Evolutionary conservation across 768 basidiomycete species (phyloP), one percentile per base, ranked within the genome.

Genomic region (Galerina marginata): DNA sequence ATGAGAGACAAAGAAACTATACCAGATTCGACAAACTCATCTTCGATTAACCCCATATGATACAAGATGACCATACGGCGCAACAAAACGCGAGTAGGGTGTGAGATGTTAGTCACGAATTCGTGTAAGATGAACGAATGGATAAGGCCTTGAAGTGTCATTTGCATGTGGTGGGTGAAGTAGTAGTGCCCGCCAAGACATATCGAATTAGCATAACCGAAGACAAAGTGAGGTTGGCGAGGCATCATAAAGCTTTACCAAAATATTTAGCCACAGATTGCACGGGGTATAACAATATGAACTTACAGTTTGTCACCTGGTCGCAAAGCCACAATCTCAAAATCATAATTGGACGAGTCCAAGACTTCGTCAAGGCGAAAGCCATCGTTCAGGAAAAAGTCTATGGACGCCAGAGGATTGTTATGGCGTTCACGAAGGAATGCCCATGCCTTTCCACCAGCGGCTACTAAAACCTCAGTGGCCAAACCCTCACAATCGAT

Each of bases 51-150:
- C 9, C 45, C 61, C n/a, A 39, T 25, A 15, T 59, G 51, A 36
- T 50, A 67, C 25, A 67, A 60, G 6, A 60, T 12, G 3, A 63
- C 23, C 36, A 67, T 62, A 7, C 63, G 60, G 0, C 55, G 55
- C 7, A 65, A 29, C 25, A 65, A 36, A 3, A 37, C 7, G 11
- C 43, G 42, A 40, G 66, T 43, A 4, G 53, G 54, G 49, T 67
- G 66, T 9, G 45, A 15, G 25, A 42, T 67, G 46, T 67, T 67
- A n/a, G 66, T 65, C 4, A 67, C 5, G 37, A 55, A 63, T 6
- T 47, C 7, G 20, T 59, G 29, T 2, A 60, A 9, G 1, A 63
- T 53, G 36, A 67, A 67, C 1, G 52, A 26, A 38, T 67, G 66
- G 1, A 67, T 53, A 10, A 61, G 10, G 16, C 63, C 58, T 10